Conservation (phyloP, 1,139 yeast species). For the Blastobotrys serpentis region DNA sequence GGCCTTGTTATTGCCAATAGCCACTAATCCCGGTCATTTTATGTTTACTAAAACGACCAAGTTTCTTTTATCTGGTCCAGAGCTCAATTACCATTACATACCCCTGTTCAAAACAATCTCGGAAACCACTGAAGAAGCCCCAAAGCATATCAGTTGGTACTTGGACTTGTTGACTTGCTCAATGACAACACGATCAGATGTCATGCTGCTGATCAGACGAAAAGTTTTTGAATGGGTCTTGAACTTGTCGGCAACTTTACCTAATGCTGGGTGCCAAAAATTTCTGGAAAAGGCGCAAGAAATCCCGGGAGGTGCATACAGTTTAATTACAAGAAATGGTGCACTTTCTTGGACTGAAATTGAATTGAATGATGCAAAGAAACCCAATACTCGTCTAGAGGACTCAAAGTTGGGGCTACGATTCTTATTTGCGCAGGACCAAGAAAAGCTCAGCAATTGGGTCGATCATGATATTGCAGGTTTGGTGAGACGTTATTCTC, state of each 20-base stretch:
- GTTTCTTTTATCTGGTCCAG: conserved; percentile 48
- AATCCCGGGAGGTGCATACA: conserved; percentile 60
- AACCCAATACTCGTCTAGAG: neutral
- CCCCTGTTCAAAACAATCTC: conserved; percentile 60
- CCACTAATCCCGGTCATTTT: conserved; percentile 67
- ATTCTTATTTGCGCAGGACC: conserved; percentile 50
- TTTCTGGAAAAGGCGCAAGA: conserved; percentile 53
- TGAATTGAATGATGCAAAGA: conserved; percentile 35
- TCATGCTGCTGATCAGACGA: conserved; percentile 49
- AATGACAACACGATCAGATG: conserved; percentile 49
- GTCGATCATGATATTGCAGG: conserved; percentile 18
- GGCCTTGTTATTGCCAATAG: conserved; percentile 55
- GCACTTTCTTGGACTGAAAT: conserved; percentile 60
- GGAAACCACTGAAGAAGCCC: conserved; percentile 47
- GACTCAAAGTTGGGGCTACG: conserved; percentile 57
- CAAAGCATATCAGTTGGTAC: conserved; percentile 66
- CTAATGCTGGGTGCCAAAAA: conserved; percentile 37
- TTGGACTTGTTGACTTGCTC: conserved; percentile 51
- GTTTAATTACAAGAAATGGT: conserved; percentile 64
- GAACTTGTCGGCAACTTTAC: conserved; percentile 41
- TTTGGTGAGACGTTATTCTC: conserved; percentile 13
- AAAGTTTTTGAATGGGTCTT: conserved; percentile 68
- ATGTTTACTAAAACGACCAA: conserved; percentile 63
- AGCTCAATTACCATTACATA: conserved; percentile 54
- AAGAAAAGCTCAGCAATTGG: conserved; percentile 25